A percentile compares a stretch with the other conserved stretches of the same genome.
Evolutionary conservation across 352 stramenopile species (phyloP).

Genomic region (Phytophthora sojae): DNA sequence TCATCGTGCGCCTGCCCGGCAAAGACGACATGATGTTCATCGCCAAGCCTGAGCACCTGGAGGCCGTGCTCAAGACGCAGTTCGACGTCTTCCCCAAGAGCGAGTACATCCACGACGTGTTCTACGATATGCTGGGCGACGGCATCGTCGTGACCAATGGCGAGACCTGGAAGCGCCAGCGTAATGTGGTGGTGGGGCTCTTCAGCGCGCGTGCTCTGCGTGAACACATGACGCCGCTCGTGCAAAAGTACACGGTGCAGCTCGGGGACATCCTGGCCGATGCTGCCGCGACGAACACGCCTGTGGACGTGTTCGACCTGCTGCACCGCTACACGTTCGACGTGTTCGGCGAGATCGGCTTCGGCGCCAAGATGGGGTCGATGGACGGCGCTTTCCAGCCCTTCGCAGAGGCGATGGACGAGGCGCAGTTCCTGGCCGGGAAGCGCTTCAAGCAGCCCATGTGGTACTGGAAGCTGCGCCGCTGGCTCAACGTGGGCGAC

Average conservation of each 20-base stretch:
- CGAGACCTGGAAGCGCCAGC: conserved; percentile 49
- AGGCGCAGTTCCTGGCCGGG: conserved; percentile 30
- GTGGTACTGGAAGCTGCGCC: conserved; percentile 52
- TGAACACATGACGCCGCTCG: conserved; percentile 48
- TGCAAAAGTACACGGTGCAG: conserved; percentile 46
- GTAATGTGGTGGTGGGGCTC: conserved; percentile 44
- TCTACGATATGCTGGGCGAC: conserved; percentile 52
- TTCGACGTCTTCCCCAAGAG: conserved; percentile 60
- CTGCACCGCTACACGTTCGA: conserved; percentile 55
- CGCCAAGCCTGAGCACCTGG: conserved; percentile 55
- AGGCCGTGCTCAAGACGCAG: conserved; percentile 63
- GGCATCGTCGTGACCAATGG: conserved; percentile 57
- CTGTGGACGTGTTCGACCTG: conserved; percentile 43
- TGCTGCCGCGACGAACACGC: conserved; percentile 8
- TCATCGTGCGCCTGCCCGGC: conserved; percentile 47
- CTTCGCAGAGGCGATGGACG: conserved; percentile 46
- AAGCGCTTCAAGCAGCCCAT: conserved; percentile 48
- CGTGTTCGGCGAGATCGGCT: conserved; percentile 56
- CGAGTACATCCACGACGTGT: conserved; percentile 47
- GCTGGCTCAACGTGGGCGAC: conserved; percentile 50
- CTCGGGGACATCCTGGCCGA: conserved; percentile 35
- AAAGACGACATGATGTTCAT: conserved; percentile 54
- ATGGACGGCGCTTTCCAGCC: conserved; percentile 45
- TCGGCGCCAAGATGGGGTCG: conserved; percentile 40
- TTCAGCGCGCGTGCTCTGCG: conserved; percentile 50